Evolutionary conservation across 495 filamentous ascomycete genomes (phyloP).

Genomic region (Xylaria bambusicola): DNA sequence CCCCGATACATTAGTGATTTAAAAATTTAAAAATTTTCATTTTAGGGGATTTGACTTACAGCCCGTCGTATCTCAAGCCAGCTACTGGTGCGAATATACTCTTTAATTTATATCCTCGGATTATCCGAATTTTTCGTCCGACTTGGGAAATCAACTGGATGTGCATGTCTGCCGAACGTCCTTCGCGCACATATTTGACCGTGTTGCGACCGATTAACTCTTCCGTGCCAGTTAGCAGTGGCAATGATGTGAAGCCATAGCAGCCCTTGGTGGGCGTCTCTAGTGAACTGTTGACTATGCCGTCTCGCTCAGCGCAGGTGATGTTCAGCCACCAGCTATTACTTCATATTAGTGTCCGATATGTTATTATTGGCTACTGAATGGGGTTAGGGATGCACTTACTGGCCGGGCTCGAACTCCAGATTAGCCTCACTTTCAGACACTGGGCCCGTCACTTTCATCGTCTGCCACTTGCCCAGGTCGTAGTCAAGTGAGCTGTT

Average conservation of each 20-base stretch:
- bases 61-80: constrained; percentile 53
- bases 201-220: constrained; percentile 29
- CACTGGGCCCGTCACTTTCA: constrained; percentile 19
- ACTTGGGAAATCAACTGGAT: constrained; percentile 38
- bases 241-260: constrained; percentile 39
- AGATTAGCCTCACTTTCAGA: constrained; percentile 34
- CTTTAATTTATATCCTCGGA: constrained; percentile 45
- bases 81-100: constrained; percentile 46
- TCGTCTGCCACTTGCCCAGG: constrained; percentile 29
- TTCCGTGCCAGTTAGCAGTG: constrained; percentile 48
- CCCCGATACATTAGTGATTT: not conserved
- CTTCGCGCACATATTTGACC: constrained; percentile 40
- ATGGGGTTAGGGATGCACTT: constrained; percentile 13
- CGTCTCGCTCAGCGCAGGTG: constrained; percentile 48
- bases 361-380: not conserved
- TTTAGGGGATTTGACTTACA: constrained; percentile 43
- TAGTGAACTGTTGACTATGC: constrained; percentile 39
- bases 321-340: constrained; percentile 54
- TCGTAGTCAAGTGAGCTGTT: constrained; percentile 22
- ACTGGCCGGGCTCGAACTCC: constrained; percentile 39
- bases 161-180: constrained; percentile 37
- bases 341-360: no score
- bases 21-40: no score
- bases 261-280: constrained; percentile 40
- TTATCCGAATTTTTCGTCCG: constrained; percentile 44